phyloP scores from a whole-genome alignment of 1,284 basidiomycete genomes.

The Cryptococcus maquisensis region DNA sequence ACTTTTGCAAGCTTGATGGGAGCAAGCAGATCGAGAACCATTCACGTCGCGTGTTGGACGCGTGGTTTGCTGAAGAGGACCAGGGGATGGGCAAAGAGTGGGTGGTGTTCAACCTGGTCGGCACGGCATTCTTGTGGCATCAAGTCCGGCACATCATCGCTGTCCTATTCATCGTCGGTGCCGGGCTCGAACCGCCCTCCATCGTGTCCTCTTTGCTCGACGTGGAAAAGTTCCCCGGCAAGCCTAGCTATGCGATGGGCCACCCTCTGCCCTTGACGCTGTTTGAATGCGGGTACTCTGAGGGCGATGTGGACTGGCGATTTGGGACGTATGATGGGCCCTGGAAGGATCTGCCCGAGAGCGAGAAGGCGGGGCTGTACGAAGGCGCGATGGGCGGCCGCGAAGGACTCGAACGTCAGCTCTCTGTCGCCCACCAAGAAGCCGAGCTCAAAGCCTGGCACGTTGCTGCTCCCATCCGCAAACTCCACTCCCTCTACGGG shows the following conservation, averaged over 20 bases:
- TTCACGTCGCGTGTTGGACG: slow-evolving; percentile 31
- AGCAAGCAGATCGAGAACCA: slow-evolving; percentile 80
- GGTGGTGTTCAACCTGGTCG: slow-evolving; percentile 80
- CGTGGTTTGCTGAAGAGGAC: slow-evolving; percentile 34
- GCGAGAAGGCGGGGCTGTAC: slow-evolving; percentile 14
- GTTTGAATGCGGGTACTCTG: slow-evolving; percentile 81
- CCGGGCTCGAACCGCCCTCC: slow-evolving; percentile 68
- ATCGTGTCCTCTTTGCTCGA: slow-evolving; percentile 75
- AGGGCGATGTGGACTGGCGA: slow-evolving; percentile 65
- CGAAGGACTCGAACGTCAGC: slow-evolving; percentile 36
- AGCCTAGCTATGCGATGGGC: slow-evolving; percentile 91
- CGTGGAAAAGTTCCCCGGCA: slow-evolving; percentile 55
- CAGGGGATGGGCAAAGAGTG: slow-evolving; percentile 9
- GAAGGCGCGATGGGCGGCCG: slow-evolving; percentile 24
- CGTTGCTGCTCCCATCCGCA: slow-evolving; percentile 38
- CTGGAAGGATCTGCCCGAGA: slow-evolving; percentile 10
- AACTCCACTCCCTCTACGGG: not conserved
- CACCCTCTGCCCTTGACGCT: slow-evolving; percentile 84
- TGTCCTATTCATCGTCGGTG: slow-evolving; percentile 81
- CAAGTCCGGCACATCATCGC: slow-evolving; percentile 97
- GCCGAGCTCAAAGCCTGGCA: slow-evolving; percentile 57
- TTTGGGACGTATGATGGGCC: slow-evolving; percentile 55
- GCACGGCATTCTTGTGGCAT: slow-evolving; percentile 90
- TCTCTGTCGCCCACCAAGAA: slow-evolving; percentile 34
- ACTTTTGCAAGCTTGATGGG: slow-evolving; percentile 92